phyloP scores from a whole-genome alignment of 305 asterid genomes.

The Solanum aculeatissimum region DNA sequence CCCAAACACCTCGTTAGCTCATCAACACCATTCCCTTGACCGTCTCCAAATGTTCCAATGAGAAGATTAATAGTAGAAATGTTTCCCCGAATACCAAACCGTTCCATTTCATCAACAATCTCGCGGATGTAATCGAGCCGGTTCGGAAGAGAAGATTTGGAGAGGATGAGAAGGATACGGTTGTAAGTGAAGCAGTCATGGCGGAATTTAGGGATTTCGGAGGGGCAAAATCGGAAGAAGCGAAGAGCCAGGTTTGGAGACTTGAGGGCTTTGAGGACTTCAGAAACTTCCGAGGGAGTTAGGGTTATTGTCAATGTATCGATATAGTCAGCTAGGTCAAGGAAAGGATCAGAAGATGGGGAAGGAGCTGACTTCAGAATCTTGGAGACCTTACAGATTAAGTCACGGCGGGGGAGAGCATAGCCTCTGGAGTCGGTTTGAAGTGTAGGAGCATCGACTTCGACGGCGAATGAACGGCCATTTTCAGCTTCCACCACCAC shows the following conservation, averaged over 20 bases:
- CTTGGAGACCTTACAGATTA: conserved; percentile 55
- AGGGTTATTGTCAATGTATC: conserved; percentile 33
- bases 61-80: conserved; percentile 79
- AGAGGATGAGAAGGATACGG: conserved; percentile 61
- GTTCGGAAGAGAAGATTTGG: conserved; percentile 39
- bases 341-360: conserved; percentile 45
- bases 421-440: conserved; percentile 69
- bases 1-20: conserved; percentile 61
- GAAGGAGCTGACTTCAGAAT: conserved; percentile 56
- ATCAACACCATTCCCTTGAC: conserved; percentile 20
- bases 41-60: conserved; percentile 41
- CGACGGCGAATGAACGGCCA: conserved; percentile 69
- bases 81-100: conserved; percentile 38
- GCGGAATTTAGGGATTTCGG: conserved; percentile 41
- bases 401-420: conserved; percentile 82
- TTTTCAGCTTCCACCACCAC: conserved; percentile 38
- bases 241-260: conserved; percentile 54
- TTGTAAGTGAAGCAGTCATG: conserved; percentile 79
- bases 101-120: conserved; percentile 49
- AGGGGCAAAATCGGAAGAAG: conserved; percentile 68
- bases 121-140: conserved; percentile 31
- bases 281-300: conserved; percentile 69
- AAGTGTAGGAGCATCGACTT: conserved; percentile 43
- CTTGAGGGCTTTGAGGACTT: conserved; percentile 59
- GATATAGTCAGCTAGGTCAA: conserved; percentile 49